Evolutionary conservation across 345 rosid genomes (phyloP).

Genomic region (Trapa bicornis): DNA sequence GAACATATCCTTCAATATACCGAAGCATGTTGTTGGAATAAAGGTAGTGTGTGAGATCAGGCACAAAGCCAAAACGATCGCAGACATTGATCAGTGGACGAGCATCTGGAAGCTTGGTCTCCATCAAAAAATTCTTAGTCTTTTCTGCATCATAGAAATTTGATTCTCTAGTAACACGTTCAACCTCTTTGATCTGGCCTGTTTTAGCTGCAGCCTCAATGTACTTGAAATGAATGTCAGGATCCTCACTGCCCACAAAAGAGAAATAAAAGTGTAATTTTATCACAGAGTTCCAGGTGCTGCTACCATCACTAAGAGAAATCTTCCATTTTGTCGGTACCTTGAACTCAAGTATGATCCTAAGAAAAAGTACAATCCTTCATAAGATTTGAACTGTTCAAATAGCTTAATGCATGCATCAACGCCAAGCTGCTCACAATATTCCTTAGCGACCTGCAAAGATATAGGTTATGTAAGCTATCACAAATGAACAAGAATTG

Average conservation of each 20-base stretch:
- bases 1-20: conserved; percentile 97
- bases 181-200: conserved; percentile 96
- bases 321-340: conserved; percentile 19
- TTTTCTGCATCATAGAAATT: conserved; percentile 93
- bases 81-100: conserved; percentile 65
- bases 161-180: conserved; percentile 97
- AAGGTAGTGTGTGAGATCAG: conserved; percentile 93
- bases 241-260: conserved; percentile 67
- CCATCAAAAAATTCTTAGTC: conserved; percentile 95
- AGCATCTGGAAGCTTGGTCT: conserved; percentile 95
- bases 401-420: conserved; percentile 88
- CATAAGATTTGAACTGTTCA: conserved; percentile 96
- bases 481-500: not conserved
- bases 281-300: not conserved
- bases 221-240: conserved; percentile 96
- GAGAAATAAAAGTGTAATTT: conserved; percentile 5
- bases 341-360: conserved; percentile 97
- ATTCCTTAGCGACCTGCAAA: conserved; percentile 89
- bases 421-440: conserved; percentile 92
- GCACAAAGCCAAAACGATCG: conserved; percentile 95
- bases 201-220: conserved; percentile 98
- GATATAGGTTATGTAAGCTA: conserved; percentile 5
- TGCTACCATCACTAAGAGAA: conserved; percentile 8
- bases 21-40: conserved; percentile 89
- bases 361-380: conserved; percentile 92